A percentile compares a stretch with the other conserved stretches of the same genome.
Evolutionary conservation across 352 stramenopile species (phyloP).

Genomic region (Lagenidium giganteum): DNA sequence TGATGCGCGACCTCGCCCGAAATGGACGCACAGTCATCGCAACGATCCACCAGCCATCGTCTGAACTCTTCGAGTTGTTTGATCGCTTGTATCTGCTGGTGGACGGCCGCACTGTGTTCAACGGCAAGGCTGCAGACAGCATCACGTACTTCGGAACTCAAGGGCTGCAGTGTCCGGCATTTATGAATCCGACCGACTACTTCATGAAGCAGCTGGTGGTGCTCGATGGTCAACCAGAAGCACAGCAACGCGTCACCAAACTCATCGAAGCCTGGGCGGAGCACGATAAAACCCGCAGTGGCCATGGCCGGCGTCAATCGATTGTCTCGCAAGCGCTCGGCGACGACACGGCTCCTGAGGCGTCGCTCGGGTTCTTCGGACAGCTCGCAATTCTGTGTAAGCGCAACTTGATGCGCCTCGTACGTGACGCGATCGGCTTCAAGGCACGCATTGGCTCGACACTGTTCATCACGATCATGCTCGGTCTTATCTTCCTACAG

Average conservation of each 20-base stretch:
- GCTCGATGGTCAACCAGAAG: constrained; percentile 21
- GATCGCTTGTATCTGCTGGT: constrained; percentile 32
- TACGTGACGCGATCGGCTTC: constrained; percentile 28
- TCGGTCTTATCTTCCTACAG: constrained; percentile 30
- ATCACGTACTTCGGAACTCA: constrained; percentile 25
- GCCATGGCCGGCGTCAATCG: neutral
- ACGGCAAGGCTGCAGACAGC: constrained; percentile 30
- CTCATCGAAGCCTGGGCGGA: constrained; percentile 16
- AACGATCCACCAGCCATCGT: constrained; percentile 82
- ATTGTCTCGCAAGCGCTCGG: too few species aligned
- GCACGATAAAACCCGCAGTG: neutral
- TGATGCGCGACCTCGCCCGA: constrained; percentile 52
- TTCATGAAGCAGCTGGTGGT: constrained; percentile 38
- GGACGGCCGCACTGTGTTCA: constrained; percentile 28
- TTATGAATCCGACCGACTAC: constrained; percentile 39
- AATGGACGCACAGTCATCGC: constrained; percentile 74
- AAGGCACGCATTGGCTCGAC: constrained; percentile 23
- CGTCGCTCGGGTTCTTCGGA: constrained; percentile 2
- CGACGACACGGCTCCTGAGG: constrained; percentile 6
- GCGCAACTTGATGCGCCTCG: constrained; percentile 23
- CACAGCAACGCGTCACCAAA: constrained; percentile 14
- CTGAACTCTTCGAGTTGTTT: constrained; percentile 34
- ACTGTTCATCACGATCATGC: constrained; percentile 27
- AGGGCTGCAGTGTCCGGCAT: constrained; percentile 24
- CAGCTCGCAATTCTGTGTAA: constrained; percentile 24